Evolutionary conservation across 2,329 filamentous ascomycete species (phyloP), one percentile per base, ranked within the genome.

Genomic region (Fusarium sp.): DNA sequence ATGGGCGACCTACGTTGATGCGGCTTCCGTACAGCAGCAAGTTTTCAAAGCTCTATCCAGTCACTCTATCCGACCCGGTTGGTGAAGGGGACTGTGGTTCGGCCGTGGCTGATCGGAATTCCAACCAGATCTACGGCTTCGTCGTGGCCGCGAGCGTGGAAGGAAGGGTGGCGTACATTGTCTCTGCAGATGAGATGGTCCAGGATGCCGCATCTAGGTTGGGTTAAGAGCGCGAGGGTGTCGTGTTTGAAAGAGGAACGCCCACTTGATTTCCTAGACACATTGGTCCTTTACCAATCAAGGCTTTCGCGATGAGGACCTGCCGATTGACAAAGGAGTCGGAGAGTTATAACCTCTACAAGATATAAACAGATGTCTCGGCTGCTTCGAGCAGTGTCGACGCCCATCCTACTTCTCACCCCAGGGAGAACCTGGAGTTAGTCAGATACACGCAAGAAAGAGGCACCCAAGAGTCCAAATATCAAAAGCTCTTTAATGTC

Each of bases 21-120:
- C 47, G 47, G 25, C 47, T 49, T 8, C 47, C 47, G 35, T 42
- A 42, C 29, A 33, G 23, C 47, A 42, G 19, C 19, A 49, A 32
- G 23, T 49, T 49, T 42, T 4, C 25, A 6, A 39, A 23, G 15
- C n/a, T 43, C 25, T 50, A 50, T 19, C 47, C 37, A 5, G 19
- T 17, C 37, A 41, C 11, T n/a, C 25, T 50, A 13, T 3, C 37
- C 6, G 6, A 25, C 41, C 9, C 47, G 23, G 27, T 50, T n/a
- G 35, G 25, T 14, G n/a, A 49, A 4, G 37, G 37, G 14, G 32
- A 41, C 9, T 27, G 38, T 21, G 38, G 38, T 21, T 41, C 38
- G 6, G 9, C 15, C 6, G 38, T 41, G 38, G 25, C 27, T n/a
- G 10, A 27, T 13, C 38, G 25, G 21, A 15, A 41, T 21, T 27